A percentile compares a stretch with the other conserved stretches of the same genome.
These are phyloP conservation scores for Suhomyces terraborum DNA, from an alignment of 1,139 yeast genomes.

Conservation along the genomic window DNA sequence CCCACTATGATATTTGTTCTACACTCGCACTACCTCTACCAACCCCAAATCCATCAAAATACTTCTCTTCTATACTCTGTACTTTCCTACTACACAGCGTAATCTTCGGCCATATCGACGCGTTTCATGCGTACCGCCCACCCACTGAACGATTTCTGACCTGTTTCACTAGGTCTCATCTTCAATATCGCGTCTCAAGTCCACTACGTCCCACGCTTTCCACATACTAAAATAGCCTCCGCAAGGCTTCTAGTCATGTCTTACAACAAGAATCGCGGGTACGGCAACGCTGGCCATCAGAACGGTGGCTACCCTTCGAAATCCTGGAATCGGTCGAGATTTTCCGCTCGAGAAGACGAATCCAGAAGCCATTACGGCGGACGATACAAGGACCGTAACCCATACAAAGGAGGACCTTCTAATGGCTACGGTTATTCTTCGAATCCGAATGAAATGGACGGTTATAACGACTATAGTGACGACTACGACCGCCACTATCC, in stretches of 20 bases:
- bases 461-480: not conserved
- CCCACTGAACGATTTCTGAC: not conserved
- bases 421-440: not conserved
- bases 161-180: not conserved
- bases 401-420: not conserved
- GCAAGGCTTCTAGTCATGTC: conserved; percentile 5
- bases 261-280: conserved; percentile 9
- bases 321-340: conserved; percentile 7
- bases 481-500: not conserved
- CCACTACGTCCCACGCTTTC: no score
- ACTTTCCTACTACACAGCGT: no score
- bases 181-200: not conserved
- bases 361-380: conserved; percentile 2
- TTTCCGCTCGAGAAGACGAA: conserved; percentile 5
- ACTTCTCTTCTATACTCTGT: no score
- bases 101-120: not conserved
- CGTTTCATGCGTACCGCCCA: not conserved
- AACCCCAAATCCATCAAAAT: conserved; percentile 1
- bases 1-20: conserved; percentile 1
- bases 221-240: conserved; percentile 1
- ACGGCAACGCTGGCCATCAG: conserved; percentile 4
- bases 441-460: not conserved
- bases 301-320: conserved; percentile 4
- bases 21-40: conserved; percentile 11
- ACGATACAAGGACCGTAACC: not conserved